Percentiles rank a stretch among this genome's conserved stretches.
These are phyloP conservation scores for Trichoderma atroviride DNA, from an alignment of 2,329 filamentous ascomycete genomes.

Conservation along the genomic window DNA sequence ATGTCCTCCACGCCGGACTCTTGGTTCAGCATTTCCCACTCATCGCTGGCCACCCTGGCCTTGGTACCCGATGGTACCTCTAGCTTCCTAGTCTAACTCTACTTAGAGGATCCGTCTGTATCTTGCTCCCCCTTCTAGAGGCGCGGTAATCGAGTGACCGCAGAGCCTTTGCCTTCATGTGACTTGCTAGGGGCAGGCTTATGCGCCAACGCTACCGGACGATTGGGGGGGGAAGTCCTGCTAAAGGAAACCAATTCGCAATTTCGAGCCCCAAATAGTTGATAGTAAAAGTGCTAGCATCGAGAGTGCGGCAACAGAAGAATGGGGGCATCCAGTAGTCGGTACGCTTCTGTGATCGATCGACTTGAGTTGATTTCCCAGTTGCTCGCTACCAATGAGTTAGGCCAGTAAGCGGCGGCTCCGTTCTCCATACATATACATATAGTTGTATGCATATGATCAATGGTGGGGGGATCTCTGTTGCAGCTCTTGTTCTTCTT, in stretches of 20 bases:
- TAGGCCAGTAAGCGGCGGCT: not conserved
- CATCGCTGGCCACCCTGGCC: slow-evolving; percentile 9
- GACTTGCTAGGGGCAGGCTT: slow-evolving; percentile 16
- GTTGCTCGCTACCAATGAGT: not conserved
- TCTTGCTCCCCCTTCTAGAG: not conserved
- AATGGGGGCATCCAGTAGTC: not conserved
- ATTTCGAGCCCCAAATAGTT: not conserved
- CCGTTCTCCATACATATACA: not conserved
- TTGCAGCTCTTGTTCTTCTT: not conserved
- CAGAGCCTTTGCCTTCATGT: slow-evolving; percentile 13
- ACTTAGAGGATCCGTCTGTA: slow-evolving; percentile 19
- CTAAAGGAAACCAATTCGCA: not conserved
- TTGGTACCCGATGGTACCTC: slow-evolving; percentile 5
- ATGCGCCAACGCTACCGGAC: slow-evolving; percentile 14
- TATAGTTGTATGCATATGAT: not conserved
- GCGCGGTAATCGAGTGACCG: slow-evolving; percentile 22
- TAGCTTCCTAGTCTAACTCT: slow-evolving; percentile 18
- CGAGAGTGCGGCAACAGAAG: not conserved
- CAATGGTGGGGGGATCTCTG: slow-evolving; percentile 10
- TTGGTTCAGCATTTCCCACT: not conserved
- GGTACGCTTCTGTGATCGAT: slow-evolving; percentile 7
- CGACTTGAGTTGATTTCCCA: not conserved
- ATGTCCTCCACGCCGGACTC: slow-evolving; percentile 15
- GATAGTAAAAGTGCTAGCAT: not conserved
- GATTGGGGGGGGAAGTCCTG: not conserved